phyloP scores from a whole-genome alignment of 2,329 filamentous ascomycete species.

The Fusarium nematophilum region DNA sequence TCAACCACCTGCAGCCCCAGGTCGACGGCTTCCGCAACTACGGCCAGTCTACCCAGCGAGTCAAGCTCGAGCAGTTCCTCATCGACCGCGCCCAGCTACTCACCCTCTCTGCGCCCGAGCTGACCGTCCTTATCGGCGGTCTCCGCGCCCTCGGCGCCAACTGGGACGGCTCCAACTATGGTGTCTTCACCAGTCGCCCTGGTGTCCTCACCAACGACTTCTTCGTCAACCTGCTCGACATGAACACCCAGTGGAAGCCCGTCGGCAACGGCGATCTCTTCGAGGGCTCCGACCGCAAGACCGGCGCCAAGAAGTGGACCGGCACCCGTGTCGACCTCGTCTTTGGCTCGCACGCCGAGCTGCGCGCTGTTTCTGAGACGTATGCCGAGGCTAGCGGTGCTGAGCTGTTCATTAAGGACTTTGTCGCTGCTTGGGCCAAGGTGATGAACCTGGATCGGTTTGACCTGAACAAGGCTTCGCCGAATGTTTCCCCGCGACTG shows the following conservation, averaged over 20 bases:
- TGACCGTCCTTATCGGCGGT: slow-evolving; percentile 78
- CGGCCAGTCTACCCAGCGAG: slow-evolving; percentile 70
- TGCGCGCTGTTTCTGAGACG: slow-evolving; percentile 76
- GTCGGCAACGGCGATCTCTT: slow-evolving; percentile 63
- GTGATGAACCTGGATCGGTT: slow-evolving; percentile 80
- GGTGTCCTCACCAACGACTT: slow-evolving; percentile 82
- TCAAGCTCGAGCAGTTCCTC: slow-evolving; percentile 74
- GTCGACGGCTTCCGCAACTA: slow-evolving; percentile 85
- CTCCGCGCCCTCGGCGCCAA: slow-evolving; percentile 77
- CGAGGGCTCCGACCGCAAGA: slow-evolving; percentile 75
- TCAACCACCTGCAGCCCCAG: slow-evolving; percentile 73
- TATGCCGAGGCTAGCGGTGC: slow-evolving; percentile 70
- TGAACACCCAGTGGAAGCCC: slow-evolving; percentile 70
- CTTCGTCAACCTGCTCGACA: slow-evolving; percentile 83
- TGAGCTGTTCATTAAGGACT: slow-evolving; percentile 77
- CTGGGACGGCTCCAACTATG: slow-evolving; percentile 74
- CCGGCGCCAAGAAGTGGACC: slow-evolving; percentile 74
- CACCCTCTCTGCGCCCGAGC: slow-evolving; percentile 75
- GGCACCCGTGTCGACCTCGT: slow-evolving; percentile 76
- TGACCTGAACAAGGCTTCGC: too few relatives aligned
- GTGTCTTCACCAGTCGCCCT: slow-evolving; percentile 75
- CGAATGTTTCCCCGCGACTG: slow-evolving; percentile 32
- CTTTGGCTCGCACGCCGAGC: slow-evolving; percentile 78
- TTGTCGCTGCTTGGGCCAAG: slow-evolving; percentile 78
- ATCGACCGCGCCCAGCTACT: slow-evolving; percentile 79